Evolutionary conservation across 257 asterid genomes (phyloP).

Genomic region (Anisodus acutangulus): DNA sequence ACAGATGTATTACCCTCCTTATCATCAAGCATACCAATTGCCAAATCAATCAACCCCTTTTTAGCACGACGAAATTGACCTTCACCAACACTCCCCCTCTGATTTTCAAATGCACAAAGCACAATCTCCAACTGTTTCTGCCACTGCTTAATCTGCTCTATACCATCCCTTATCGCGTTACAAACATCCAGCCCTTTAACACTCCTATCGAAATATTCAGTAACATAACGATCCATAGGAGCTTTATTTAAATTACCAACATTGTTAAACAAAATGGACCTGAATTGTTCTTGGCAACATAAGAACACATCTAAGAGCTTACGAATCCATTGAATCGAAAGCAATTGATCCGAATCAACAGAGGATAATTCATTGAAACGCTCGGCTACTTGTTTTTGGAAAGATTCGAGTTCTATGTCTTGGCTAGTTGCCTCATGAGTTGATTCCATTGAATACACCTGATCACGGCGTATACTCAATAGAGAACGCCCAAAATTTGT

Average conservation of each 20-base stretch:
- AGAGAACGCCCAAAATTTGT: constrained; percentile 65
- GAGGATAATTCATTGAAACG: constrained; percentile 56
- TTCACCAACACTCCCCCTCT: constrained; percentile 64
- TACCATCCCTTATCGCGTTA: constrained; percentile 90
- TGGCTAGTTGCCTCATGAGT: constrained; percentile 49
- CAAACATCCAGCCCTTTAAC: constrained; percentile 92
- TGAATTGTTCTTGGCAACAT: constrained; percentile 84
- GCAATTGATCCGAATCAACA: constrained; percentile 51
- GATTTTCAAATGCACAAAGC: constrained; percentile 70
- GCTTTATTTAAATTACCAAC: constrained; percentile 43
- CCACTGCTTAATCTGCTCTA: constrained; percentile 90
- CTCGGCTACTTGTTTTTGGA: constrained; percentile 65
- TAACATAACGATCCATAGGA: constrained; percentile 67
- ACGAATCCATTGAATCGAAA: constrained; percentile 73
- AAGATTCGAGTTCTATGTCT: constrained; percentile 62
- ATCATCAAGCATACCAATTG: constrained; percentile 87
- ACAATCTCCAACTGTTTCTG: constrained; percentile 84
- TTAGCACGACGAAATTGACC: constrained; percentile 92
- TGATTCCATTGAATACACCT: constrained; percentile 78
- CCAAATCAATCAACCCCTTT: constrained; percentile 72
- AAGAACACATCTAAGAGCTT: constrained; percentile 75
- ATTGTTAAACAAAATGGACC: constrained; percentile 56
- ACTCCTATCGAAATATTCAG: constrained; percentile 77
- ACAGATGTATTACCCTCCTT: constrained; percentile 50
- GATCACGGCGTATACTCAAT: constrained; percentile 72